phyloP scores from a whole-genome alignment of 768 basidiomycete species.

The Mycena galopus region DNA sequence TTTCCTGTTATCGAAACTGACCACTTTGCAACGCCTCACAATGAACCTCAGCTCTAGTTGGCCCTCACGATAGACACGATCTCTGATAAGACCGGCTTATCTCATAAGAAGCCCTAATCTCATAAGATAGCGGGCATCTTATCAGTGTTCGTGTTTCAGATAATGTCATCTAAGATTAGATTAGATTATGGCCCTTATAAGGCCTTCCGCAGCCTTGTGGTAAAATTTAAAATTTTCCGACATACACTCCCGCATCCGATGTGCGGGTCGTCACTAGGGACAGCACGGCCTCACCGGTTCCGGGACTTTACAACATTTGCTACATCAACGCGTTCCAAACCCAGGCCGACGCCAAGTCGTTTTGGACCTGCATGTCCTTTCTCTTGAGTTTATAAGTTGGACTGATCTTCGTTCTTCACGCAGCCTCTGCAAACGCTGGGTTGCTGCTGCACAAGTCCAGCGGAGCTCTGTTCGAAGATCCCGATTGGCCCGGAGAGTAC shows the following conservation, averaged over 20 bases:
- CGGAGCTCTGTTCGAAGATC: background rate
- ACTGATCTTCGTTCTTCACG: background rate
- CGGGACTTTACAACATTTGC: background rate
- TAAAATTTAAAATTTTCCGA: no score
- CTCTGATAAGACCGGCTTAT: no score
- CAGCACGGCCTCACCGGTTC: background rate
- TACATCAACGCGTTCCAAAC: background rate
- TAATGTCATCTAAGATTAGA: no score
- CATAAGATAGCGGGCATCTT: no score
- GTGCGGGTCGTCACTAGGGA: background rate
- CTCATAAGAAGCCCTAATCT: no score
- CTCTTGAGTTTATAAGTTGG: background rate
- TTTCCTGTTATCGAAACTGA: no score
- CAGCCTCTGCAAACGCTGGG: background rate
- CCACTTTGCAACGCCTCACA: no score
- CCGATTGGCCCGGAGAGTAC: background rate
- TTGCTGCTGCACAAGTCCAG: background rate
- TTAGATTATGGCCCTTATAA: no score
- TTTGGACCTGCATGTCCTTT: background rate
- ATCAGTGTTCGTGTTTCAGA: no score
- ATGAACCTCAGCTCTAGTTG: no score
- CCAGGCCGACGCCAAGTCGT: background rate
- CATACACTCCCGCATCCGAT: background rate
- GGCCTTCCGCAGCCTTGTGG: no score
- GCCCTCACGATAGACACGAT: no score